Evolutionary conservation across 192 early-diverging fungal genomes (phyloP), one percentile per base, ranked within the genome.

Genomic region (Coemansia brasiliensis): DNA sequence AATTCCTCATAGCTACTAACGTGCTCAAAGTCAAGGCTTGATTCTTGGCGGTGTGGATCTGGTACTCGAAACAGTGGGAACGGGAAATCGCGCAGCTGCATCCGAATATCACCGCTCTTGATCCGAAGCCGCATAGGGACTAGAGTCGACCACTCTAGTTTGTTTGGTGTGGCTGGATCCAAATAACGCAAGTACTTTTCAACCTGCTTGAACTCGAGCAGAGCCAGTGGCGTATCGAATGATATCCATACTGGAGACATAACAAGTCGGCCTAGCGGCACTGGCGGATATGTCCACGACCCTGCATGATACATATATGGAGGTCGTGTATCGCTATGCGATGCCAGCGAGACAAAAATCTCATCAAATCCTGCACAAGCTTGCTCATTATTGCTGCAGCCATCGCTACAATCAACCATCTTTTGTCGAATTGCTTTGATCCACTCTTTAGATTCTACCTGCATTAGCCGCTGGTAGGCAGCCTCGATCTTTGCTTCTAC

Each of bases 61-160:
- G 81, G 81, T 22, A 83, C 77, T 13, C 67, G 52, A 32, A 79
- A 69, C 52, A 83, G 44, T 15, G 81, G 81, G 35, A 83, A 76
- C 12, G 81, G 81, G 27, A 76, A 80, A 49, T 83, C 72, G 41
- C 81, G 75, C 52, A 83, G 55, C 32, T 74, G 72, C 72, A 75
- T 68, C 12, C 60, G 53, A 12, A 75, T 65, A 12, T 74, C 65
- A 12, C 81, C 81, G 41, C 73, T 60, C 39, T 75, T 75, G 18
- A 83, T 42, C 12, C 74, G 72, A 39, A 79, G 24, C n/a, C 69
- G 72, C 32, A 63, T 63, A 0, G 81, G 81, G 8, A 73, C 59
- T 43, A 83, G 52, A 8, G 74, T 79, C 13, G 72, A 63, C 72
- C 74, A 83, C 26, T 69, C 67, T 18, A 70, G 72, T 9, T 49